Base-by-base conservation (phyloP, 2,329 filamentous ascomycete genomes). In the Emmonsia crescens region DNA sequence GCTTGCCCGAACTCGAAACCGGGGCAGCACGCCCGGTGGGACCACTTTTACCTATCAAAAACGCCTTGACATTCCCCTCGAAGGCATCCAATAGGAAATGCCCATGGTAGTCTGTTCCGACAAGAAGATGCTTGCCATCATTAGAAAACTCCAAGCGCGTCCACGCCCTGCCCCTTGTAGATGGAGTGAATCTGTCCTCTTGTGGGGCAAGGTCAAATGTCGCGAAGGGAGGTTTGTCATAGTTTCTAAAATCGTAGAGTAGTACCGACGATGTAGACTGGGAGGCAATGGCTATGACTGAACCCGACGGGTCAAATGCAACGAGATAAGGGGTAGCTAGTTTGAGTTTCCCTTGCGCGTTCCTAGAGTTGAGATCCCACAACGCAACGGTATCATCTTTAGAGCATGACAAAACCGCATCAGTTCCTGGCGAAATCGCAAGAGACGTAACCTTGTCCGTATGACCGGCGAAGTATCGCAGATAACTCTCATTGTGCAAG, bases 41-140 rank as follows among this genome's bases (percentile, higher is more conserved):
- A 24, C 76, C 75, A 48, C 72, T 72, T 60, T 79, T 79, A 12
- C 81, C 80, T 51, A 76, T 74, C 61, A 92, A 80, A 72, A 89
- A 91, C 10, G 89, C 87, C 70, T 87, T 89, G 27, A 97, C 75
- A 6, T 81, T 82, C 46, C 93, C 94, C 49, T 90, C 86, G 72
- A 96, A 97, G 1, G 93, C 89, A 72, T 99, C 94, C n/a, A 99
- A 79, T 2, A 99, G 78, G 70, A 94, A 96, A 74, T 99, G 94
- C 0, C 91, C 91, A 59, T 82, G 82, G 6, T 89, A 90, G 57
- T 87, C 89, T 1, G 93, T 97, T 16, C 89, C 89, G 21, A 99
- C 75, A 5, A 99, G 81, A 56, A 99, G 76, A 63, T 85, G 85
- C 71, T 96, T 96, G 21, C 94, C 94, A 70, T 99, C 94, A 69